Percentiles rank a stretch among this genome's conserved stretches.
Conservation (phyloP, 371 early-diverging fungal genomes). For the Dichotomocladium elegans region DNA sequence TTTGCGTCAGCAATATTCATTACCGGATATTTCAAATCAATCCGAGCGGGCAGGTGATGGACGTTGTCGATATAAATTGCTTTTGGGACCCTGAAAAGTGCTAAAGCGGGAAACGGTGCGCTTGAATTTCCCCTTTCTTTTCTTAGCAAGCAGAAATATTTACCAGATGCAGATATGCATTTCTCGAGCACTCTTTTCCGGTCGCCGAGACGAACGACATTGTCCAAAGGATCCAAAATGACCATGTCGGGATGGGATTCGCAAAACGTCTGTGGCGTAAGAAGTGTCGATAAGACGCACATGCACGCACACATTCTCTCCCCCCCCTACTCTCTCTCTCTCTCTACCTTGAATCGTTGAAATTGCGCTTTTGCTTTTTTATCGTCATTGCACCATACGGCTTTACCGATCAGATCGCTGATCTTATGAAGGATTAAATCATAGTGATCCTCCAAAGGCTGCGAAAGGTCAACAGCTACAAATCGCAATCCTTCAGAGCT, state of each 20-base stretch:
- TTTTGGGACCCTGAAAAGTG: constrained; percentile 28
- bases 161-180: constrained; percentile 8
- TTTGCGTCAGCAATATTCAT: not conserved
- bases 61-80: constrained; percentile 9
- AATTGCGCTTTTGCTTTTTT: constrained; percentile 19
- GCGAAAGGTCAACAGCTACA: constrained; percentile 33
- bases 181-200: constrained; percentile 25
- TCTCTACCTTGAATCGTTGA: constrained; percentile 27
- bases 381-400: constrained; percentile 30
- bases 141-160: too few relatives aligned
- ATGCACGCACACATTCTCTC: not conserved
- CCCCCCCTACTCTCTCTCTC: not conserved
- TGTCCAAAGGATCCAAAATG: constrained; percentile 35
- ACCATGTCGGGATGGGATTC: constrained; percentile 24
- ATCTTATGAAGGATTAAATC: constrained; percentile 50
- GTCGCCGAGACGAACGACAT: constrained; percentile 32
- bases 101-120: not conserved
- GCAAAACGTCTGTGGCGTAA: constrained; percentile 19
- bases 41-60: constrained; percentile 13
- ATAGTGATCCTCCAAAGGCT: constrained; percentile 31
- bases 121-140: too few relatives aligned
- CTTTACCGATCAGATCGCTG: constrained; percentile 35
- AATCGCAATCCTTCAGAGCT: constrained; percentile 33
- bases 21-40: not conserved
- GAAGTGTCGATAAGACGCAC: not conserved